Percentiles rank a stretch among this genome's conserved stretches.
These are phyloP conservation scores for Actinidia polygama DNA, from an alignment of 179 eudicot genomes.

Conservation along the genomic window DNA sequence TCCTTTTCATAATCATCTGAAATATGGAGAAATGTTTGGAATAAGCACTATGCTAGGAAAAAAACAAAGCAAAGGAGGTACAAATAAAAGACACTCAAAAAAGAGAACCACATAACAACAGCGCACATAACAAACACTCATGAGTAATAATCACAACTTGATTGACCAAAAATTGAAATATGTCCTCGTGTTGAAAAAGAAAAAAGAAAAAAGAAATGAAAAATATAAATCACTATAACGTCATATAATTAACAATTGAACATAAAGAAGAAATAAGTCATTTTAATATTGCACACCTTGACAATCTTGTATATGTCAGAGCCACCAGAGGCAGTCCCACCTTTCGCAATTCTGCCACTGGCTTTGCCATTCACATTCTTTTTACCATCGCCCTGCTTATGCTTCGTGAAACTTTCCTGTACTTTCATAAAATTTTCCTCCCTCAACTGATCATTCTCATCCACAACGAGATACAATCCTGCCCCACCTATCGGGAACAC, in stretches of 20 bases:
- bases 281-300: slow-evolving; percentile 53
- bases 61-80: neutral
- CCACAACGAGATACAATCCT: slow-evolving; percentile 91
- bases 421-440: slow-evolving; percentile 90
- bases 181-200: no score
- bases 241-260: neutral
- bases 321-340: slow-evolving; percentile 78
- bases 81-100: neutral
- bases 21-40: slow-evolving; percentile 9
- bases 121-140: no score
- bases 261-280: no score
- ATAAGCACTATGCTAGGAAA: slow-evolving; percentile 2
- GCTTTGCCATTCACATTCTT: slow-evolving; percentile 59
- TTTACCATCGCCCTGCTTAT: slow-evolving; percentile 49
- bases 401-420: slow-evolving; percentile 82
- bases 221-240: neutral
- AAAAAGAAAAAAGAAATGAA: neutral
- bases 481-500: slow-evolving; percentile 93
- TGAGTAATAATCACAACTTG: no score
- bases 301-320: slow-evolving; percentile 97
- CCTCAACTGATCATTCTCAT: slow-evolving; percentile 94
- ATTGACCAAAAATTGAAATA: no score
- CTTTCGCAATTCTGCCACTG: slow-evolving; percentile 78
- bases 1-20: slow-evolving; percentile 99
- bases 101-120: no score